Conservation (phyloP, 2,329 filamentous ascomycete genomes). For the Cercospora zeina region DNA sequence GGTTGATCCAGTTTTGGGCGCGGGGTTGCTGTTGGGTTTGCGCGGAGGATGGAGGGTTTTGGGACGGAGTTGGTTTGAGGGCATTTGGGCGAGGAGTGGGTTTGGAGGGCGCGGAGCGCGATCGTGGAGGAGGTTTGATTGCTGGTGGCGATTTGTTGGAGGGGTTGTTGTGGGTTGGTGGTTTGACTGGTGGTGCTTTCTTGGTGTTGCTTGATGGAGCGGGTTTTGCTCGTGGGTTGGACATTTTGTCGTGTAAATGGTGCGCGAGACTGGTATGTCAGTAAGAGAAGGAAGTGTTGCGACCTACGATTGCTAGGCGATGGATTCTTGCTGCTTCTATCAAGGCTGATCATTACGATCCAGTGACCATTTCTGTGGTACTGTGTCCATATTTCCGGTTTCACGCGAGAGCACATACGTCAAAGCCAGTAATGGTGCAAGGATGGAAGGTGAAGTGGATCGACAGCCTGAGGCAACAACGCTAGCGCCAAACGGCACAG, state of each 20-base stretch:
- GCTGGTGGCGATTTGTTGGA: conserved; percentile 17
- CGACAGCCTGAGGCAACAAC: neutral
- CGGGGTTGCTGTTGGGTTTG: conserved; percentile 16
- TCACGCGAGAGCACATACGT: conserved; percentile 8
- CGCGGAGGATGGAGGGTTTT: conserved; percentile 21
- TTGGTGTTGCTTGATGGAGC: conserved; percentile 14
- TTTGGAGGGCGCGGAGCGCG: conserved; percentile 18
- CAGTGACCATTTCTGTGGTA: conserved; percentile 15
- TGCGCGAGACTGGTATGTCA: neutral
- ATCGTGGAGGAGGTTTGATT: conserved; percentile 12
- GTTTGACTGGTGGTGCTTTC: conserved; percentile 19
- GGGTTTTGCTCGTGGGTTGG: conserved; percentile 23
- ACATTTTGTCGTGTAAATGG: conserved; percentile 12
- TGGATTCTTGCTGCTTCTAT: conserved; percentile 15
- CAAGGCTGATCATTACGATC: conserved; percentile 11
- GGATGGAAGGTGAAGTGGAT: conserved; percentile 9
- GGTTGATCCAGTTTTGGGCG: conserved; percentile 50
- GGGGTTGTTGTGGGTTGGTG: conserved; percentile 24
- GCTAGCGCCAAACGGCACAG: conserved; percentile 2
- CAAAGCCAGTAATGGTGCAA: conserved; percentile 11
- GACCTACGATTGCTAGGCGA: conserved; percentile 6
- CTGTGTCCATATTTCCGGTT: conserved; percentile 16
- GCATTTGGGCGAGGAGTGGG: conserved; percentile 9
- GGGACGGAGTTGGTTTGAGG: conserved; percentile 20
- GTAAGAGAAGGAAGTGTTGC: neutral